Evolutionary conservation across 345 rosid species (phyloP).

Genomic region (Cardamine occulta): DNA sequence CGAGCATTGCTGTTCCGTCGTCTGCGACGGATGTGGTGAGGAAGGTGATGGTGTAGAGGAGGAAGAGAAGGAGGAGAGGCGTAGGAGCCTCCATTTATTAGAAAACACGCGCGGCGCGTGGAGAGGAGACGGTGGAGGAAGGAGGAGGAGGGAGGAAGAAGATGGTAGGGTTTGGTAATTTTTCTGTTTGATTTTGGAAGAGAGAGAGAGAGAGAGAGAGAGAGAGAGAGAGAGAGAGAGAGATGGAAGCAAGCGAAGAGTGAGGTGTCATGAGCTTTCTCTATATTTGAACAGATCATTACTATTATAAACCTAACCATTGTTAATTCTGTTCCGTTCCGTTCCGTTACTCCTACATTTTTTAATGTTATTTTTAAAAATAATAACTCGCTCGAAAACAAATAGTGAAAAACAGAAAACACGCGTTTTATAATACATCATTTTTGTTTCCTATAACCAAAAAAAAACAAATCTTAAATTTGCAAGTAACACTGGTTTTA

Average conservation of each 20-base stretch:
- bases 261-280: slow-evolving; percentile 38
- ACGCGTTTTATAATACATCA: no score
- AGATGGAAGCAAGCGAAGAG: slow-evolving; percentile 32
- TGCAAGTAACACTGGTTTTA: no score
- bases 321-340: slow-evolving; percentile 17
- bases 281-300: slow-evolving; percentile 11
- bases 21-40: slow-evolving; percentile 46
- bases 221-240: slow-evolving; percentile 24
- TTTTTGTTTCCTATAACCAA: no score
- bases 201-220: slow-evolving; percentile 28
- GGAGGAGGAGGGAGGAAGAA: slow-evolving; percentile 4
- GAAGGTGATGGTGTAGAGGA: slow-evolving; percentile 27
- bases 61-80: slow-evolving; percentile 43
- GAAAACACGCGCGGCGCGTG: slow-evolving; percentile 39
- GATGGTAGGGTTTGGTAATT: slow-evolving; percentile 25
- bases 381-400: no score
- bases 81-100: slow-evolving; percentile 44
- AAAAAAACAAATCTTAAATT: no score
- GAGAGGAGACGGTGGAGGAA: neutral
- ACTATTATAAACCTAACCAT: slow-evolving; percentile 39
- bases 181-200: slow-evolving; percentile 8
- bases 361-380: no score
- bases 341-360: slow-evolving; percentile 2
- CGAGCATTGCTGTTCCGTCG: slow-evolving; percentile 56
- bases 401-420: no score